Evolutionary conservation across 2,329 filamentous ascomycete genomes (phyloP).

Genomic region (Gliomastix tumulicola): DNA sequence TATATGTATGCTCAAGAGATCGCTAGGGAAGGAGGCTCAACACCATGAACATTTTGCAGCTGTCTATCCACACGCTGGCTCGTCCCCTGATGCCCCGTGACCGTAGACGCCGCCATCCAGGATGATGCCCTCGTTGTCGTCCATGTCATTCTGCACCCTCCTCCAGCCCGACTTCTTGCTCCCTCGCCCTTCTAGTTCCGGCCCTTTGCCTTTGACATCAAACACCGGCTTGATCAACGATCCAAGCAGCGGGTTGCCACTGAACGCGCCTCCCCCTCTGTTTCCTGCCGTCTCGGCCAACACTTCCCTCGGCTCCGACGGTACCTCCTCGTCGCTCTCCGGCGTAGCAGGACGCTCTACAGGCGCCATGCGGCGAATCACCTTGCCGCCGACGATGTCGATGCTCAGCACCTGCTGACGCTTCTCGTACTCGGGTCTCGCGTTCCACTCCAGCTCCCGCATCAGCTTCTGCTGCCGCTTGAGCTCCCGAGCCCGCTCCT

Average conservation of each 20-base stretch:
- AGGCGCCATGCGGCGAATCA: conserved; percentile 65
- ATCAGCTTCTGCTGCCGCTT: conserved; percentile 81
- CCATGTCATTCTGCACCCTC: conserved; percentile 52
- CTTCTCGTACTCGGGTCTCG: conserved; percentile 83
- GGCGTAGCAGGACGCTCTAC: conserved; percentile 52
- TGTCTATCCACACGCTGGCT: conserved; percentile 29
- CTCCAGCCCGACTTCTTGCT: conserved; percentile 43
- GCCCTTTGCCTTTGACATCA: conserved; percentile 44
- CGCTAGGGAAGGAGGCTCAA: too few relatives aligned
- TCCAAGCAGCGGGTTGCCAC: conserved; percentile 60
- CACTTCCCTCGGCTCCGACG: too few relatives aligned
- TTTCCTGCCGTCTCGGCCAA: conserved; percentile 26
- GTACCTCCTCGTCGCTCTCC: conserved; percentile 29
- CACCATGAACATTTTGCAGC: not conserved
- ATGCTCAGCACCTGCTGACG: conserved; percentile 77
- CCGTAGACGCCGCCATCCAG: conserved; percentile 49
- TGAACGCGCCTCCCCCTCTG: conserved; percentile 52
- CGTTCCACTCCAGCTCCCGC: conserved; percentile 81
- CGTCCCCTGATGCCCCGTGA: conserved; percentile 20
- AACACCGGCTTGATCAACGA: conserved; percentile 59
- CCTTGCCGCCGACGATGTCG: conserved; percentile 70
- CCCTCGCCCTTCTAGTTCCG: conserved; percentile 21
- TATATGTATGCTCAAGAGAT: too few relatives aligned
- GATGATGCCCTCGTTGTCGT: conserved; percentile 52
- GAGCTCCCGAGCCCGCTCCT: conserved; percentile 74